Conservation (phyloP, 495 filamentous ascomycete genomes). For the Penicillium flavigenum region DNA sequence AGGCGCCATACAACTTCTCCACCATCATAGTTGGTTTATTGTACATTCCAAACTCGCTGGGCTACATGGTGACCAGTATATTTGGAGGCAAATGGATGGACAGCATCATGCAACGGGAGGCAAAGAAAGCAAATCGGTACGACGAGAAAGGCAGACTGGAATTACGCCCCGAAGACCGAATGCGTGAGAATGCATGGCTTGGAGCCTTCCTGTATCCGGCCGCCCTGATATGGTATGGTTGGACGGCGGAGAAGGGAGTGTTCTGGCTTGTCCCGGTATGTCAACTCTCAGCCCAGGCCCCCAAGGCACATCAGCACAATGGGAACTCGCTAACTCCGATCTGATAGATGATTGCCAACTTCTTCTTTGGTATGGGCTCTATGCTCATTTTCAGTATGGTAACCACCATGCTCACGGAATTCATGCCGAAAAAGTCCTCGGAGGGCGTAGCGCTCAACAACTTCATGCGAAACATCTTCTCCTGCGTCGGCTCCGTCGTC, state of each 20-base stretch:
- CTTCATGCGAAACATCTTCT: slow-evolving; percentile 84
- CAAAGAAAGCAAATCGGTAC: slow-evolving; percentile 65
- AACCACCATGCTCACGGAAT: slow-evolving; percentile 86
- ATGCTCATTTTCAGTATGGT: slow-evolving; percentile 85
- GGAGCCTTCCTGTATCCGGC: slow-evolving; percentile 73
- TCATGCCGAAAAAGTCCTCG: slow-evolving; percentile 74
- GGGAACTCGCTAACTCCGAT: slow-evolving; percentile 12
- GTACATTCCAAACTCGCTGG: slow-evolving; percentile 78
- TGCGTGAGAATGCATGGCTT: slow-evolving; percentile 86
- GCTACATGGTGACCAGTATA: slow-evolving; percentile 71
- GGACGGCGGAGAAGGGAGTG: slow-evolving; percentile 57
- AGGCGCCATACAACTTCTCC: slow-evolving; percentile 69
- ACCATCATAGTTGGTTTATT: slow-evolving; percentile 73
- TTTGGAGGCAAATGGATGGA: slow-evolving; percentile 88
- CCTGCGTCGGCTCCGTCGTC: slow-evolving; percentile 71
- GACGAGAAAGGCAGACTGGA: slow-evolving; percentile 68
- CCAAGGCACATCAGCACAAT: not conserved
- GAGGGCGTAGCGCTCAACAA: slow-evolving; percentile 74
- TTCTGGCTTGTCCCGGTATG: slow-evolving; percentile 65
- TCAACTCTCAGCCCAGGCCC: slow-evolving; percentile 28
- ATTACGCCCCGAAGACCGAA: slow-evolving; percentile 81
- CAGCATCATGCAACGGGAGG: slow-evolving; percentile 82
- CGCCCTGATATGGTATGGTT: slow-evolving; percentile 67
- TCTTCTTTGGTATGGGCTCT: slow-evolving; percentile 81
- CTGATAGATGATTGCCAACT: slow-evolving; percentile 68